Conservation (phyloP, 495 filamentous ascomycete species). For the Trypethelium eluteriae region DNA sequence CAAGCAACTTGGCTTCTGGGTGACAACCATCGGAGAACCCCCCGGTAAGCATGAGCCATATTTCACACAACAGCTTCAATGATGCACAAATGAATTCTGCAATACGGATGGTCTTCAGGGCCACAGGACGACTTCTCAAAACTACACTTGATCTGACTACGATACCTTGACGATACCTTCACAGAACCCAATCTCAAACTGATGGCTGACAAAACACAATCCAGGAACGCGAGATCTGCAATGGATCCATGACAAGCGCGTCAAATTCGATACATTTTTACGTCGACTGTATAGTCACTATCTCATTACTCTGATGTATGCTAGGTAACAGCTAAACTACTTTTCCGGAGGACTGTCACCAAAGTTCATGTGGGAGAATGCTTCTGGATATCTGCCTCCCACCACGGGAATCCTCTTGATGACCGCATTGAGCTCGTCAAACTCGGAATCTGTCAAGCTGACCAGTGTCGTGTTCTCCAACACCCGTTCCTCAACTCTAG, state of each 20-base stretch:
- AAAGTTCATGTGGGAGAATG: slow-evolving; percentile 13
- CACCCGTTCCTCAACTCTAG: slow-evolving; percentile 39
- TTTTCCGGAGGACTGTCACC: slow-evolving; percentile 15
- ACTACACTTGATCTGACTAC: slow-evolving; percentile 41
- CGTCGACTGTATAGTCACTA: neutral
- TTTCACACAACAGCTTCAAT: slow-evolving; percentile 10
- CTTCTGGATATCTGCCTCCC: slow-evolving; percentile 33
- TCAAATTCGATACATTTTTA: neutral
- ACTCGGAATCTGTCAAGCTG: slow-evolving; percentile 32
- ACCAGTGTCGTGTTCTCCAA: slow-evolving; percentile 36
- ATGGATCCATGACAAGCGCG: neutral
- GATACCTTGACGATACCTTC: slow-evolving; percentile 6
- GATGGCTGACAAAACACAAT: neutral
- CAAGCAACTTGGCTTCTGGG: too few relatives aligned
- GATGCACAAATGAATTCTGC: slow-evolving; percentile 40
- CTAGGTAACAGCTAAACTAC: neutral
- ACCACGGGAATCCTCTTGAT: slow-evolving; percentile 27
- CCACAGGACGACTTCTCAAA: slow-evolving; percentile 30
- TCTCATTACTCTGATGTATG: neutral
- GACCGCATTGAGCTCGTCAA: slow-evolving; percentile 35
- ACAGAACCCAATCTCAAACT: neutral
- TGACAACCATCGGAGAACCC: too few relatives aligned
- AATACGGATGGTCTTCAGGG: slow-evolving; percentile 34
- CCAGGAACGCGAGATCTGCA: neutral
- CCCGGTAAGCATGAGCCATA: neutral